Base-by-base conservation (phyloP, 1,139 yeast genomes). In the Suhomyces wounanorum region DNA sequence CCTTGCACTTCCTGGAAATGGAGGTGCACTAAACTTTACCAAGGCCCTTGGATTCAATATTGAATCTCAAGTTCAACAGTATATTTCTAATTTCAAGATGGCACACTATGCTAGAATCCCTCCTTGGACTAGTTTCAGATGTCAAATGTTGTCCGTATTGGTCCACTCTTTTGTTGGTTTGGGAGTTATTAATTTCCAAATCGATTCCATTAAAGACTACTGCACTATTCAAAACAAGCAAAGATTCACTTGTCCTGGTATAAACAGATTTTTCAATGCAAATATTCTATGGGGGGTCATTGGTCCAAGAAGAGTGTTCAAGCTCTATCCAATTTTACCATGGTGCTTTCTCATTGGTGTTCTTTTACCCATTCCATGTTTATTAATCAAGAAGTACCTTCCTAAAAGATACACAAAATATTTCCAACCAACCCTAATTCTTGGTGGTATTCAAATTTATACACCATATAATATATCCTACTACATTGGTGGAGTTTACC, bases 201-300 rank as follows among this genome's bases (percentile, higher is more conserved):
- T 71, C 26, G 58, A 52, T 18, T 60, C 60, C 41, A 60, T 71
- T 38, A 51, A 59, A 11, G 66, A 66, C 49, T 60, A 66, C 41
- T 71, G 76, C 54, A 61, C 59, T 31, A 59, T 64, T 3, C 57
- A 55, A 42, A 71, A 71, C 47, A 57, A 57, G 44, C 63, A 69
- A 40, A 67, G 64, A 52, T 60, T 71, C 42, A 59, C 65, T 13
- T 71, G 77, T 54, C 75, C 75, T 3, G 67, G 67, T 8, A 68
- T 72, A 8, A 66, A 63, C 25, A 66, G 72, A 0, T 71, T 62
- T 51, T 72, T 67, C 54, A 67, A 62, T 48, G 63, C 75, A 2
- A 66, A 70, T 47, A 60, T 72, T 30, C 65, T 69, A 51, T 72
- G 70, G 63, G 76, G 77, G 18, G 72, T 67, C 36, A 68, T 71